Evolutionary conservation across 345 rosid species (phyloP).

Genomic region (Lumnitzera littorea): DNA sequence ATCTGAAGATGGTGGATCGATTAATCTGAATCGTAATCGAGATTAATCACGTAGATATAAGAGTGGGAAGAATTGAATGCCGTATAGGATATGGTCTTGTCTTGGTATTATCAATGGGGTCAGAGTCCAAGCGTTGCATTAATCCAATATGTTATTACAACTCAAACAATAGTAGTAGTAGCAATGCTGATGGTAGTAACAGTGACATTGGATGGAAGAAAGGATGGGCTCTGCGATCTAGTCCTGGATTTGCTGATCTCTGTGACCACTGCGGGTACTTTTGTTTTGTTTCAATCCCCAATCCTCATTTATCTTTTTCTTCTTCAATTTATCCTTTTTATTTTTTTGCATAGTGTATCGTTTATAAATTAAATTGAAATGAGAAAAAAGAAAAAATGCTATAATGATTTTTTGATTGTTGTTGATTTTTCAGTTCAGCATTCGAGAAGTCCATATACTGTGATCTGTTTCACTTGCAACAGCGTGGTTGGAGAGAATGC

Average conservation of each 20-base stretch:
- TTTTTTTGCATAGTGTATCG: neutral
- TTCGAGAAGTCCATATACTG: conserved; percentile 61
- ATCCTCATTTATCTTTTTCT: no score
- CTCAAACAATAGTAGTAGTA: conserved; percentile 35
- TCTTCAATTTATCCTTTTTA: no score
- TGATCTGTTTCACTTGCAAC: conserved; percentile 62
- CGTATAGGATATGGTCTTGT: no score
- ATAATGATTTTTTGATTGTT: neutral
- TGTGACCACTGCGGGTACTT: conserved; percentile 81
- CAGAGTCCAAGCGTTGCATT: conserved; percentile 60
- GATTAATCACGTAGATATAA: no score
- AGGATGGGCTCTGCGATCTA: conserved; percentile 91
- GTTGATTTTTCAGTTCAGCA: conserved; percentile 42
- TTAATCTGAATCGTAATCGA: no score
- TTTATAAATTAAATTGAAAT: neutral
- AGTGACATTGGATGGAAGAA: conserved; percentile 58
- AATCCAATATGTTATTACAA: no score
- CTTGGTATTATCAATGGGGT: conserved; percentile 27
- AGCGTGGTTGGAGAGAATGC: conserved; percentile 94
- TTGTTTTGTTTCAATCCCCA: neutral
- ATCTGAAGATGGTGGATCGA: no score
- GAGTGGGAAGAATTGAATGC: no score
- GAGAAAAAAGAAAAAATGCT: neutral
- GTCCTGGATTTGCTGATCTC: conserved; percentile 55
- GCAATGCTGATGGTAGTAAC: conserved; percentile 15